Conservation (phyloP, 257 asterid species). For the Nicotiana tabacum region DNA sequence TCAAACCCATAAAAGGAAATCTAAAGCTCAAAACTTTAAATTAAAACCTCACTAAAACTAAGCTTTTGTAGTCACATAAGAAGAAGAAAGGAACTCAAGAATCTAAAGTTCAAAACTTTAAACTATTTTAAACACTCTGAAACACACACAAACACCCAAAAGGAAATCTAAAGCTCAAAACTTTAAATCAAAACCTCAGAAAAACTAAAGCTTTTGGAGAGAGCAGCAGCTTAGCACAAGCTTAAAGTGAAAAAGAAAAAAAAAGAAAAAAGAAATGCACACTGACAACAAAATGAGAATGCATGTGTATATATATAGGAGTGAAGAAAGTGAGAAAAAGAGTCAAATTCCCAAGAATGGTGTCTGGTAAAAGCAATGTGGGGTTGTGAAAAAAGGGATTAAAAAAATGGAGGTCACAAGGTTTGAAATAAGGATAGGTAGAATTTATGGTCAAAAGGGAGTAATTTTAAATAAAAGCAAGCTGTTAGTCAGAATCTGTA, state of each 20-base stretch:
- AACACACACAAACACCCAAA: neutral
- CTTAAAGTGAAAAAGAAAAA: conserved; percentile 1
- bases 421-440: conserved; percentile 36
- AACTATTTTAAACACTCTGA: neutral
- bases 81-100: neutral
- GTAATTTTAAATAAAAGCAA: conserved; percentile 14
- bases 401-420: conserved; percentile 31
- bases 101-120: neutral
- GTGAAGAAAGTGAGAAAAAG: conserved; percentile 18
- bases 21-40: neutral
- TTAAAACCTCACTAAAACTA: neutral
- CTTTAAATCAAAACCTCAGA: conserved; percentile 9
- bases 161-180: neutral
- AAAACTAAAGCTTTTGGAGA: conserved; percentile 3
- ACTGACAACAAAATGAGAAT: conserved; percentile 16
- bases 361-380: conserved; percentile 35
- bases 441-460: conserved; percentile 33
- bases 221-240: conserved; percentile 3
- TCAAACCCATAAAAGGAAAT: neutral
- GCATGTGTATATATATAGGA: conserved; percentile 8
- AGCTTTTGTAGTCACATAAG: too few relatives aligned
- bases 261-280: conserved; percentile 21
- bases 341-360: conserved; percentile 45
- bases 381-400: conserved; percentile 42
- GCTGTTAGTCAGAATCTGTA: conserved; percentile 23